These are phyloP conservation scores for Globisporangium orthogonon DNA, from an alignment of 352 stramenopile genomes.

Conservation along the genomic window DNA sequence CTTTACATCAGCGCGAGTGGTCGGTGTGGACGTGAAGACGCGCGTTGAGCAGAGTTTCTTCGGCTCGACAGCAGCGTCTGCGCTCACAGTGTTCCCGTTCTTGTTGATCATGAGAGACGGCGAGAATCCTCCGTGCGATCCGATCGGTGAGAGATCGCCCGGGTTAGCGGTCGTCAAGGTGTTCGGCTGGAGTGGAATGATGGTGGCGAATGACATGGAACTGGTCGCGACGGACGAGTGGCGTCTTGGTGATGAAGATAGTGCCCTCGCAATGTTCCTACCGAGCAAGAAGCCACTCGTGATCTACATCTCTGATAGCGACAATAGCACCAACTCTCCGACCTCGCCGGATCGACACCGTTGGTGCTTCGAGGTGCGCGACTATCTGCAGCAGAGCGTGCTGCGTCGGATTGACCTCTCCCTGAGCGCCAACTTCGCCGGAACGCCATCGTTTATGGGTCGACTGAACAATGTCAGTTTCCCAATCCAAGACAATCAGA, in stretches of 20 bases:
- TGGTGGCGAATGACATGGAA: constrained; percentile 13
- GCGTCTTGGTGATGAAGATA: constrained; percentile 6
- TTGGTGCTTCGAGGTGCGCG: constrained; percentile 36
- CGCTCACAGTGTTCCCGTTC: constrained; percentile 12
- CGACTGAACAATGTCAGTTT: not conserved
- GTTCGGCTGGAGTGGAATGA: constrained; percentile 25
- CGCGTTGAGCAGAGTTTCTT: constrained; percentile 11
- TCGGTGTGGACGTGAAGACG: constrained; percentile 8
- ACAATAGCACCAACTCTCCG: not conserved
- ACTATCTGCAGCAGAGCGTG: constrained; percentile 21
- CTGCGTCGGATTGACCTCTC: constrained; percentile 22
- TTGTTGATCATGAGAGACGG: constrained; percentile 1
- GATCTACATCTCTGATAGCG: constrained; percentile 4
- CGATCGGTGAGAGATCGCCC: not conserved
- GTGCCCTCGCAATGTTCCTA: constrained; percentile 2
- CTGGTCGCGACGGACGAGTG: constrained; percentile 31
- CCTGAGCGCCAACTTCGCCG: not conserved
- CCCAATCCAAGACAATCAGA: not conserved
- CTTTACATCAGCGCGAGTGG: not conserved
- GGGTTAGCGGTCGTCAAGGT: constrained; percentile 17
- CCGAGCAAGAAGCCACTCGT: constrained; percentile 6
- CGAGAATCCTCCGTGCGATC: not conserved
- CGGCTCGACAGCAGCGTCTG: not conserved
- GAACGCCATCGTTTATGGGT: constrained; percentile 5
- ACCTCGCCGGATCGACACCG: not conserved